phyloP scores from a whole-genome alignment of 306 rosid genomes.

The Cyclanthera cordifolia region DNA sequence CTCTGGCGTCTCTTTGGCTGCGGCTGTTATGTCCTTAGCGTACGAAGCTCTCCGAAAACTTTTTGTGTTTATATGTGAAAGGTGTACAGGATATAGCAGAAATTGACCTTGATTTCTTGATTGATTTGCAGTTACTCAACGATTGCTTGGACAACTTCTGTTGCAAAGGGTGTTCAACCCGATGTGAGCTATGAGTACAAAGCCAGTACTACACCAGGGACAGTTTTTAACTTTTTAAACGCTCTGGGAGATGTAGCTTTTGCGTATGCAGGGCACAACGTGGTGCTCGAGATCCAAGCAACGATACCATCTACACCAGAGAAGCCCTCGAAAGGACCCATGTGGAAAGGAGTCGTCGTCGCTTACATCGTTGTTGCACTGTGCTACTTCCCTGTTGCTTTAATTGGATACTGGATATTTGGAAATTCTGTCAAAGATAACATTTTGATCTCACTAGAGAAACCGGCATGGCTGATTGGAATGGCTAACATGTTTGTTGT shows the following conservation, averaged over 20 bases:
- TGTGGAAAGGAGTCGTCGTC: slow-evolving; percentile 84
- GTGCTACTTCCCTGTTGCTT: slow-evolving; percentile 88
- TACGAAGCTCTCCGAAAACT: neutral
- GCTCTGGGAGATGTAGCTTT: slow-evolving; percentile 72
- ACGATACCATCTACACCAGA: slow-evolving; percentile 86
- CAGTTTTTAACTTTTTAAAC: slow-evolving; percentile 46
- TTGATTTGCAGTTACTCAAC: slow-evolving; percentile 64
- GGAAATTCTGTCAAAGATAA: slow-evolving; percentile 44
- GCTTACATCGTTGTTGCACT: slow-evolving; percentile 82
- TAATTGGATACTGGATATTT: slow-evolving; percentile 63
- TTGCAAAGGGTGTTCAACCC: slow-evolving; percentile 45
- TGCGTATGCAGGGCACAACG: slow-evolving; percentile 96
- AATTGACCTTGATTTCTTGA: neutral
- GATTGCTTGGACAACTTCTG: slow-evolving; percentile 63
- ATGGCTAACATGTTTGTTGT: slow-evolving; percentile 81
- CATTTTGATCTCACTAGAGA: slow-evolving; percentile 52
- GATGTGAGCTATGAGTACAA: slow-evolving; percentile 46
- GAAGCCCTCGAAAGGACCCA: slow-evolving; percentile 81
- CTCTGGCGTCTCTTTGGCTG: slow-evolving; percentile 38
- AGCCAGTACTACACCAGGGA: slow-evolving; percentile 35
- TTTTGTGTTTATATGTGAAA: neutral
- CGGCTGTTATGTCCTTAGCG: slow-evolving; percentile 47
- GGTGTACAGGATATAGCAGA: neutral
- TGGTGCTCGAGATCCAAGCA: slow-evolving; percentile 88
- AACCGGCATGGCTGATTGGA: slow-evolving; percentile 72